A percentile compares a stretch with the other conserved stretches of the same genome.
These are phyloP conservation scores for Acacia confusa DNA, from an alignment of 306 rosid genomes.

Conservation along the genomic window DNA sequence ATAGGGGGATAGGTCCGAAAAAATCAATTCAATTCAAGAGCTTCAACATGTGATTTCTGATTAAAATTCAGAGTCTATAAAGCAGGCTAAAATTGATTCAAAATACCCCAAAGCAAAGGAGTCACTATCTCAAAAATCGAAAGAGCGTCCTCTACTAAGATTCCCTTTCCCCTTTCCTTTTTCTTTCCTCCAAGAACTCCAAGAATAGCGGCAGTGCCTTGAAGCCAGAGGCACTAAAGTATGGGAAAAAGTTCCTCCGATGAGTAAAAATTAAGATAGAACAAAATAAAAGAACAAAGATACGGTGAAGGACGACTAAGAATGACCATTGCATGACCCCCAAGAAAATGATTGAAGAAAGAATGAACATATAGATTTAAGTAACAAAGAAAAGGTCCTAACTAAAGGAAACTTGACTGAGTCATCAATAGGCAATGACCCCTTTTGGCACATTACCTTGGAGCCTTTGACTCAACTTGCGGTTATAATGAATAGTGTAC, in stretches of 20 bases:
- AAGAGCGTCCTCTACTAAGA: neutral
- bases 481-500: neutral
- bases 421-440: neutral
- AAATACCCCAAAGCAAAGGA: neutral
- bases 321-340: neutral
- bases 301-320: neutral
- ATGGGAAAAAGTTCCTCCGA: neutral
- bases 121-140: neutral
- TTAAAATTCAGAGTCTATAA: neutral
- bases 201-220: neutral
- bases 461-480: neutral
- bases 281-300: neutral
- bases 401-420: neutral
- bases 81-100: neutral
- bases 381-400: neutral
- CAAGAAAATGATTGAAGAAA: neutral
- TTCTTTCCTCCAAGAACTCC: neutral
- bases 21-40: constrained; percentile 10
- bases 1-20: neutral
- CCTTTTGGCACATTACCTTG: neutral
- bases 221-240: neutral
- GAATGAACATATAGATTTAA: neutral
- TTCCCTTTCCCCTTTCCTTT: neutral
- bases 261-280: neutral
- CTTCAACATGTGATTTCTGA: neutral